Percentiles rank a stretch among this genome's conserved stretches.
These are phyloP conservation scores for Kondoa subrosea DNA, from an alignment of 768 basidiomycete species.

Conservation along the genomic window DNA sequence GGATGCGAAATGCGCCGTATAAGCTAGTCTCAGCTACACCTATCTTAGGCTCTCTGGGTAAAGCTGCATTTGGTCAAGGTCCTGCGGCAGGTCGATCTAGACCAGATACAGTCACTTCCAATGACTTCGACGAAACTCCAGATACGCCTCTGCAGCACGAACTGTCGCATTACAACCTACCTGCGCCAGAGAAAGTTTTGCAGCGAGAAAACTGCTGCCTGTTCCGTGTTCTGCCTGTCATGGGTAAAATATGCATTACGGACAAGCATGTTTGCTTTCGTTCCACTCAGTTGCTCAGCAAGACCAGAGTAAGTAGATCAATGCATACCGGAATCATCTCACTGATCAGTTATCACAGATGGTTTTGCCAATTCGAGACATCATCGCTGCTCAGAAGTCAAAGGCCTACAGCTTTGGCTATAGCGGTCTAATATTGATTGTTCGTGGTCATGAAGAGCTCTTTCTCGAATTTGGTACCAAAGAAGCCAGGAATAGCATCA, in stretches of 20 bases:
- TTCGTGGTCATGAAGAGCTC: conserved; percentile 90
- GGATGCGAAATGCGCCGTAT: conserved; percentile 11
- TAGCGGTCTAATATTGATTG: conserved; percentile 69
- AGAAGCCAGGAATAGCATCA: conserved; percentile 63
- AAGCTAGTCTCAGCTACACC: conserved; percentile 10
- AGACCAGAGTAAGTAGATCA: conserved; percentile 51
- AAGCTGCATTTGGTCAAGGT: conserved; percentile 5
- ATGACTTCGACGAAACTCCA: background rate
- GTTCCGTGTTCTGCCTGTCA: conserved; percentile 72
- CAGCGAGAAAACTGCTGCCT: conserved; percentile 42
- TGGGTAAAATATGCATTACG: conserved; percentile 77
- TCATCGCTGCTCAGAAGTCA: conserved; percentile 64
- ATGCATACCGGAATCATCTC: conserved; percentile 7
- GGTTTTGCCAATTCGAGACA: conserved; percentile 79
- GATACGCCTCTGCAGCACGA: background rate
- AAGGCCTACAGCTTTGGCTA: conserved; percentile 80
- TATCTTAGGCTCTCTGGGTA: background rate
- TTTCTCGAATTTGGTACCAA: conserved; percentile 84
- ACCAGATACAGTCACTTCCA: background rate
- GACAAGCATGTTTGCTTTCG: conserved; percentile 88
- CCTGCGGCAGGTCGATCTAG: background rate
- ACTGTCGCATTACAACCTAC: conserved; percentile 30
- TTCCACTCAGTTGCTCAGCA: conserved; percentile 59
- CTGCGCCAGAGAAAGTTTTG: background rate
- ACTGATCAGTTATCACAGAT: conserved; percentile 46